Evolutionary conservation across 352 stramenopile species (phyloP).

Genomic region (Phytophthora aleatoria): DNA sequence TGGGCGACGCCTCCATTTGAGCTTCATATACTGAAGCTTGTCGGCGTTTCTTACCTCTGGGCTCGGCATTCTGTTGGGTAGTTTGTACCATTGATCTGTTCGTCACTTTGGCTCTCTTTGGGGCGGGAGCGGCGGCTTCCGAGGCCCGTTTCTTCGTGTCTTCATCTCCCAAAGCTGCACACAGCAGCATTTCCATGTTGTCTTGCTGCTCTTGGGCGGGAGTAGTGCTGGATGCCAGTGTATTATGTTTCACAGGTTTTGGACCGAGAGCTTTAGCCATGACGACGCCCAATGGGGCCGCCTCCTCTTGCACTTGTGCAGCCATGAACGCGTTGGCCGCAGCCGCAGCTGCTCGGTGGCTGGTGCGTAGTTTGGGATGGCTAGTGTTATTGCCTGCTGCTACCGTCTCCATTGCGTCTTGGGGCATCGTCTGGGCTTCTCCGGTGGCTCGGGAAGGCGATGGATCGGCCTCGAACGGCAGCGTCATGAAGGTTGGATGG

Average conservation of each 20-base stretch:
- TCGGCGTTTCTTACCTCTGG: constrained; percentile 32
- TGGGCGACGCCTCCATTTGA: constrained; percentile 19
- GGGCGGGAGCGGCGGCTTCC: background rate
- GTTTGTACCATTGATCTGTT: constrained; percentile 9
- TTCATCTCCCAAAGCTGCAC: background rate
- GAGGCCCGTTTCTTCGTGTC: constrained; percentile 23
- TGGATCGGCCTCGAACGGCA: background rate
- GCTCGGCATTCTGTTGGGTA: background rate
- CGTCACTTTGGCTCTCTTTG: constrained; percentile 12
- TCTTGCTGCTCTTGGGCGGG: constrained; percentile 17
- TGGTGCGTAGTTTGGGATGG: background rate
- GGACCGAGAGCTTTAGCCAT: constrained; percentile 3
- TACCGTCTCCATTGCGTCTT: background rate
- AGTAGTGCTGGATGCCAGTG: background rate
- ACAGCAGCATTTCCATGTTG: constrained; percentile 12
- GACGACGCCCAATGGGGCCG: background rate
- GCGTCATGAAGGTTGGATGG: background rate
- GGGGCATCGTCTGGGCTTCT: background rate
- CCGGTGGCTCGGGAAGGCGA: background rate
- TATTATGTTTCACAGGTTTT: background rate
- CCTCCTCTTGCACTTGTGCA: constrained; percentile 14
- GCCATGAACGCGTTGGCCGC: constrained; percentile 17
- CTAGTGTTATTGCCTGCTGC: background rate
- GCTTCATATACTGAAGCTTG: constrained; percentile 19
- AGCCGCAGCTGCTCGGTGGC: constrained; percentile 10